Evolutionary conservation across 2,329 filamentous ascomycete species (phyloP).

Genomic region (Cladophialophora chaetospira): DNA sequence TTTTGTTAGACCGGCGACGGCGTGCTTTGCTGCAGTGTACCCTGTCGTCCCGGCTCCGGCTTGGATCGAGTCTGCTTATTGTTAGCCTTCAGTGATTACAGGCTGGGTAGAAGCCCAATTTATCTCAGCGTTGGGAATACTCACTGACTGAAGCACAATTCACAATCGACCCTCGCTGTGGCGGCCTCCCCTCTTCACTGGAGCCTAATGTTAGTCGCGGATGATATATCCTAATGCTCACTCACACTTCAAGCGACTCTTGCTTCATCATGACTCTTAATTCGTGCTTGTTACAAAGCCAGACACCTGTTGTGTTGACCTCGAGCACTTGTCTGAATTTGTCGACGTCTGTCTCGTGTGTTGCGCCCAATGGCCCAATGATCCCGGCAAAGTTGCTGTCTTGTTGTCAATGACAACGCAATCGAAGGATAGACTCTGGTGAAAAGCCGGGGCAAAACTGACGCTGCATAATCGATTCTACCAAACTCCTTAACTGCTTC

Average conservation of each 20-base stretch:
- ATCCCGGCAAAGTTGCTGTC: conserved; percentile 83
- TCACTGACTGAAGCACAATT: conserved; percentile 29
- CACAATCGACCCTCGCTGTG: conserved; percentile 47
- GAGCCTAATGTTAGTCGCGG: too few species aligned
- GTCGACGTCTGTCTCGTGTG: conserved; percentile 54
- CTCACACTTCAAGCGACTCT: conserved; percentile 24
- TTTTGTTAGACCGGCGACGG: conserved; percentile 28
- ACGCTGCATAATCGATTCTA: conserved; percentile 80
- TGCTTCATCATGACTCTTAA: conserved; percentile 47
- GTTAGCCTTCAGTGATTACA: too few species aligned
- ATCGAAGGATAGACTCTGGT: background rate
- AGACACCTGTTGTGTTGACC: conserved; percentile 96
- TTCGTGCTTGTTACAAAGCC: conserved; percentile 91
- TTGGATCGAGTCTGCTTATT: conserved; percentile 20
- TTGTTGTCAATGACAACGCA: background rate
- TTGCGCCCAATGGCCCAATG: conserved; percentile 26
- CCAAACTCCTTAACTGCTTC: conserved; percentile 29
- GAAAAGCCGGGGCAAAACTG: conserved; percentile 4
- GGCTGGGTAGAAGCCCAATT: too few species aligned
- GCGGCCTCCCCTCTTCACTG: conserved; percentile 22
- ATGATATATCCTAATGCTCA: background rate
- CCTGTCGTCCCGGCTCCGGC: conserved; percentile 24
- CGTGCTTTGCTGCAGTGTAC: conserved; percentile 28
- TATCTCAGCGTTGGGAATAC: background rate
- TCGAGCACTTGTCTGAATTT: conserved; percentile 92